Percentiles rank a stretch among this genome's conserved stretches.
Evolutionary conservation across 129 eudicot genomes (phyloP).

Genomic region (Helichrysum umbraculigerum): DNA sequence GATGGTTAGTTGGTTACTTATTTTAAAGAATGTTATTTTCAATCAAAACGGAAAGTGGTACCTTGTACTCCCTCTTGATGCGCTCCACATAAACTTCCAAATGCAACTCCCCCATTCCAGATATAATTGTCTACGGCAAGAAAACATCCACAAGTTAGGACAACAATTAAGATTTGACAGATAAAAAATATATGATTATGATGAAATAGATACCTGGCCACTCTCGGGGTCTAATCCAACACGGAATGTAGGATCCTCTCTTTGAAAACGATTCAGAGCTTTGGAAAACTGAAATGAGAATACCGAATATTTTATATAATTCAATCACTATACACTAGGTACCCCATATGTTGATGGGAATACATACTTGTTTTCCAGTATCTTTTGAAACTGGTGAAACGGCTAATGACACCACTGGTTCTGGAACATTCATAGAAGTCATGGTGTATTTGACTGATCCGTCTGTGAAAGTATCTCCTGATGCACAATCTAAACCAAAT

Average conservation of each 20-base stretch:
- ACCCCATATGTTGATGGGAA: background rate
- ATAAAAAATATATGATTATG: background rate
- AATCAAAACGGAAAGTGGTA: conserved; percentile 15
- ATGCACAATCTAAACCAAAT: conserved; percentile 97
- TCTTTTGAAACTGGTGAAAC: conserved; percentile 95
- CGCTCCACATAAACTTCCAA: conserved; percentile 93
- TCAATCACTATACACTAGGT: conserved; percentile 5
- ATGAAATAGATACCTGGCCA: conserved; percentile 67
- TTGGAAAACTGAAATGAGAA: conserved; percentile 68
- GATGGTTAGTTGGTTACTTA: background rate
- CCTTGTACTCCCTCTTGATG: conserved; percentile 89
- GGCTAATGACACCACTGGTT: conserved; percentile 96
- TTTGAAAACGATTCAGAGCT: conserved; percentile 96
- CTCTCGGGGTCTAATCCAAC: conserved; percentile 94
- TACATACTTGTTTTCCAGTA: conserved; percentile 85
- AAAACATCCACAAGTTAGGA: conserved; percentile 26
- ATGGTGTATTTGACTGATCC: conserved; percentile 94
- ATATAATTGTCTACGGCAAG: conserved; percentile 82
- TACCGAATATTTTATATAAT: conserved; percentile 11
- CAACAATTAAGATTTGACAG: background rate
- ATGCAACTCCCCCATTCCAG: conserved; percentile 99
- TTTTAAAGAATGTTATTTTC: background rate
- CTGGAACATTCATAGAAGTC: conserved; percentile 99
- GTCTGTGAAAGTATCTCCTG: conserved; percentile 99
- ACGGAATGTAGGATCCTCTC: conserved; percentile 97